Evolutionary conservation across 2,329 filamentous ascomycete genomes (phyloP).

Genomic region (Aureobasidium sp.): DNA sequence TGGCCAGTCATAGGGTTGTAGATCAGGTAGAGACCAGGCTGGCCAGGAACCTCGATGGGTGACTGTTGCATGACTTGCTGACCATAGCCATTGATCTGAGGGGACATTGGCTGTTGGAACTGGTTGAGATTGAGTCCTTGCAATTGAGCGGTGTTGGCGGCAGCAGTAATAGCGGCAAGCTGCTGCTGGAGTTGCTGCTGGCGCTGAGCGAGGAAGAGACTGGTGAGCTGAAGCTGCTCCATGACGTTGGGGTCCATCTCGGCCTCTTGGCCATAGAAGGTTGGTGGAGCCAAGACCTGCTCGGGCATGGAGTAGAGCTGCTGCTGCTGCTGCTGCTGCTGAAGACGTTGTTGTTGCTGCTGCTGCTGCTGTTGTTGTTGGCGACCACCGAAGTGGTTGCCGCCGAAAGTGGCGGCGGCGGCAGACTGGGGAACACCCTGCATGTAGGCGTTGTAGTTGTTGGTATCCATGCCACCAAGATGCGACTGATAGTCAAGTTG

Average conservation of each 20-base stretch:
- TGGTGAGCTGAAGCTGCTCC: slow-evolving; percentile 82
- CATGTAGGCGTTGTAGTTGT: slow-evolving; percentile 36
- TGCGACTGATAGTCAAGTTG: slow-evolving; percentile 46
- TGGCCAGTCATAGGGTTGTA: slow-evolving; percentile 84
- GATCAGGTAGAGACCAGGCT: slow-evolving; percentile 72
- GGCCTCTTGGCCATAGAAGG: slow-evolving; percentile 63
- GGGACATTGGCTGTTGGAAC: slow-evolving; percentile 37
- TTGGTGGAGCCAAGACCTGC: slow-evolving; percentile 78
- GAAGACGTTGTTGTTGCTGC: slow-evolving; percentile 36
- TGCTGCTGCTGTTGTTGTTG: slow-evolving; percentile 40
- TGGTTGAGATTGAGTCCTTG: slow-evolving; percentile 64
- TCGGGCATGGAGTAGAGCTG: slow-evolving; percentile 68
- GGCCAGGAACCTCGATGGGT: slow-evolving; percentile 57
- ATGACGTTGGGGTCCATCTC: slow-evolving; percentile 81
- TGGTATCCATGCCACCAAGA: slow-evolving; percentile 38
- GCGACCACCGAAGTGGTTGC: slow-evolving; percentile 38
- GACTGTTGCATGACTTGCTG: slow-evolving; percentile 60
- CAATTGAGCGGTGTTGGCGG: slow-evolving; percentile 63
- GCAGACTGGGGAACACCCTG: slow-evolving; percentile 52
- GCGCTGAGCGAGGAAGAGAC: slow-evolving; percentile 86
- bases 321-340: slow-evolving; percentile 36
- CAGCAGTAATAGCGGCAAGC: slow-evolving; percentile 73
- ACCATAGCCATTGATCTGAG: slow-evolving; percentile 53
- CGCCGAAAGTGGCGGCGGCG: slow-evolving; percentile 43
- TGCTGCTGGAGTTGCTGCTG: slow-evolving; percentile 94